Evolutionary conservation across 2,329 filamentous ascomycete species (phyloP), one percentile per base, ranked within the genome.

Genomic region (Diaporthe capsici): DNA sequence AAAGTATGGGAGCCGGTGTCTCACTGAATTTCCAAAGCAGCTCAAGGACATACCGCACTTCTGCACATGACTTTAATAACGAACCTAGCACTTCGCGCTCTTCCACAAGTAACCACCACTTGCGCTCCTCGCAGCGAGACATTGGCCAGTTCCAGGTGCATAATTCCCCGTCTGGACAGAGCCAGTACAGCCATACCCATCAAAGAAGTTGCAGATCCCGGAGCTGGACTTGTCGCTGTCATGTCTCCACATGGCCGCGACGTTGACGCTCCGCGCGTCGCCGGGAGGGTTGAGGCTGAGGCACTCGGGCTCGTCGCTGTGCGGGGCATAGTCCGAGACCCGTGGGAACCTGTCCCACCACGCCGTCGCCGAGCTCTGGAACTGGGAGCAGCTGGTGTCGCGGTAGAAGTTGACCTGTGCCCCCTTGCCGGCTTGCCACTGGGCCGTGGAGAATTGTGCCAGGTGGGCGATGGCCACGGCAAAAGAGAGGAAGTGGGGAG

Each of bases 391-490:
- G 15, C 31, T 58, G 31, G 31, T 58, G 31, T 58, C 55, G 28
- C 55, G 20, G 55, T 58, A 37, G 31, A 58, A 58, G 31, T 58
- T 58, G 53, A 57, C 53, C 53, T 57, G 53, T 28, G 25, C 53
- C 6, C 53, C 25, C 25, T 57, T 57, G 4, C 53, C 53, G 28
- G 53, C 25, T 57, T 57, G 53, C 53, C 53, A 57, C 13, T 57
- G 53, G 13, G 28, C 53, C 28, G 15, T 57, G 28, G 53, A 57
- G 15, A 28, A 7, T 31, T 57, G 53, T 57, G 53, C 53, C 28
- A 57, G 25, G 25, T 57, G 53, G 28, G 53, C 25, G 25, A 57
- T 31, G 25, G 28, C 28, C 15, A 34, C 15, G 15, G 9, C 15
- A 10, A 57, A 20, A 57, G 28, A 20, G 25, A 57, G 53, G 53